Conservation (phyloP, 2,329 filamentous ascomycete species). For the Diplodia seriata region DNA sequence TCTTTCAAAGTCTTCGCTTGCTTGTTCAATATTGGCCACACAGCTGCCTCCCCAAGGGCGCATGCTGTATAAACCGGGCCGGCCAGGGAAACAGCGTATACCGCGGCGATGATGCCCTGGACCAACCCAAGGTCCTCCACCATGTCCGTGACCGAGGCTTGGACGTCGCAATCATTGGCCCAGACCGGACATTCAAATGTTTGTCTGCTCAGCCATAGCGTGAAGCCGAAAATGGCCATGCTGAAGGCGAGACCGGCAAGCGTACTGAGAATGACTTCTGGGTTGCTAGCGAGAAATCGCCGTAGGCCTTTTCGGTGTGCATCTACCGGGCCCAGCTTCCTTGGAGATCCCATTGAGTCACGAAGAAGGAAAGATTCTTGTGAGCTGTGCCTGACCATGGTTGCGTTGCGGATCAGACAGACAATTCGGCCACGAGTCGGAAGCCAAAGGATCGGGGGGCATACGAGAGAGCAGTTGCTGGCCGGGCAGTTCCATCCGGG, state of each 20-base stretch:
- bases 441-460: neutral
- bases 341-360: neutral
- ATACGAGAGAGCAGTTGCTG: neutral
- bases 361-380: slow-evolving; percentile 11
- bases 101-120: slow-evolving; percentile 30
- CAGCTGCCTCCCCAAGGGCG: slow-evolving; percentile 32
- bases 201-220: slow-evolving; percentile 41
- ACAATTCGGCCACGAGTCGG: neutral
- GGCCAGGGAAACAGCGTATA: slow-evolving; percentile 32
- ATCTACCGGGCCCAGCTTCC: no score
- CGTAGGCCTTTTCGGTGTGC: neutral
- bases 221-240: slow-evolving; percentile 16
- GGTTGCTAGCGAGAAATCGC: slow-evolving; percentile 15
- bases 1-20: slow-evolving; percentile 25
- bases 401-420: neutral
- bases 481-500: neutral
- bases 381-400: slow-evolving; percentile 3
- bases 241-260: neutral
- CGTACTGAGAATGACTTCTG: neutral
- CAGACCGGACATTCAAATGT: slow-evolving; percentile 29
- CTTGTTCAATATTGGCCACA: slow-evolving; percentile 33
- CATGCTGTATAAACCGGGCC: slow-evolving; percentile 31
- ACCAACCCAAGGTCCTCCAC: slow-evolving; percentile 22
- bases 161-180: slow-evolving; percentile 25
- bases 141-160: neutral